phyloP scores from a whole-genome alignment of 1,284 basidiomycete genomes.

The Rhodotorula sp. region DNA sequence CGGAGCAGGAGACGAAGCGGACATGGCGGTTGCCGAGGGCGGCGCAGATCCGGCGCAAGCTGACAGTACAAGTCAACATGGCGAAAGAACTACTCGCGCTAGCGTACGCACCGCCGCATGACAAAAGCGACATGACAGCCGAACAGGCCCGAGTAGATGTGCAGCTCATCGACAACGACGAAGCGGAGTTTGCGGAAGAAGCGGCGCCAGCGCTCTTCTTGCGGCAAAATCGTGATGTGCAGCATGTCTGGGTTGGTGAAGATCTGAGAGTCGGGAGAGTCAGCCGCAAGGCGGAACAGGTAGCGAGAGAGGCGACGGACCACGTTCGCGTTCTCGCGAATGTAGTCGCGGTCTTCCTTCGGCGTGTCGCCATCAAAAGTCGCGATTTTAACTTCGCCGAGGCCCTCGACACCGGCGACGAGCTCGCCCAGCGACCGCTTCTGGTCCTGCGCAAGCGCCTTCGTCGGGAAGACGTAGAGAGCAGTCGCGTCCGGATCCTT shows the following conservation, averaged over 20 bases:
- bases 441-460: conserved; percentile 91
- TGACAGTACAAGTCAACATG: conserved; percentile 36
- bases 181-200: conserved; percentile 66
- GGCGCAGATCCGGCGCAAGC: conserved; percentile 70
- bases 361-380: conserved; percentile 90
- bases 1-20: conserved; percentile 81
- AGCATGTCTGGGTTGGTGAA: conserved; percentile 69
- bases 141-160: conserved; percentile 46
- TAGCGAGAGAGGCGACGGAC: conserved; percentile 3
- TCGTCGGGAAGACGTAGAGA: conserved; percentile 86
- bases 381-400: conserved; percentile 63
- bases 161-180: conserved; percentile 66
- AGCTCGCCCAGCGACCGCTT: conserved; percentile 66
- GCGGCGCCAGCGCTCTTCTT: conserved; percentile 80
- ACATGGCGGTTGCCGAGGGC: conserved; percentile 71
- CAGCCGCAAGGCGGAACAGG: conserved; percentile 50
- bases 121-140: conserved; percentile 72
- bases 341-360: conserved; percentile 55
- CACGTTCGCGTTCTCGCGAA: conserved; percentile 50
- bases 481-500: conserved; percentile 64
- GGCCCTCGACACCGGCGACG: conserved; percentile 60
- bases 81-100: too few relatives aligned
- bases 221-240: conserved; percentile 78
- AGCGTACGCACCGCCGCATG: conserved; percentile 55
- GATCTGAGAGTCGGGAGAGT: conserved; percentile 69